Evolutionary conservation across 2,329 filamentous ascomycete genomes (phyloP).

Genomic region (Orbilia blumenaviensis): DNA sequence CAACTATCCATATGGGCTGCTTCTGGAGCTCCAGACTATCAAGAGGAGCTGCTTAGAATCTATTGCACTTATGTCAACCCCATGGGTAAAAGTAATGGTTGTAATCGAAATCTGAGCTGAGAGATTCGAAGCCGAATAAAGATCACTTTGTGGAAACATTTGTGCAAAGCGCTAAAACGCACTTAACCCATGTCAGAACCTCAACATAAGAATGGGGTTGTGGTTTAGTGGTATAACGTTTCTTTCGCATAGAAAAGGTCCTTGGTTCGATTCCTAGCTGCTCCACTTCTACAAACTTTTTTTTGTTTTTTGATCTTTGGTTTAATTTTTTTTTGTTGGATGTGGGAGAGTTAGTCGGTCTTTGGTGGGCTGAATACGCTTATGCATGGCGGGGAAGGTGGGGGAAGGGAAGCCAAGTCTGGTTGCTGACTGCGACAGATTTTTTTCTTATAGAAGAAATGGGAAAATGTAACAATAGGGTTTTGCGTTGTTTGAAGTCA

Average conservation of each 20-base stretch:
- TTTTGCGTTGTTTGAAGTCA: neutral
- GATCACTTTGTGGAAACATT: too few relatives aligned
- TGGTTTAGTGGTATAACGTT: slow-evolving; percentile 25
- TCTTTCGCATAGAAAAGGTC: slow-evolving; percentile 25
- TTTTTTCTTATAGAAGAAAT: neutral
- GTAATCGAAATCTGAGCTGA: too few relatives aligned
- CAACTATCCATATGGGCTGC: too few relatives aligned
- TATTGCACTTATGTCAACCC: too few relatives aligned
- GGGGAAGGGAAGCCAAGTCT: too few relatives aligned
- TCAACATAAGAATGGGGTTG: neutral
- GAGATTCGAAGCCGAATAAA: too few relatives aligned
- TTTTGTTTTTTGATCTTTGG: neutral
- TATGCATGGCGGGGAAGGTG: neutral
- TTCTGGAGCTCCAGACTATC: too few relatives aligned
- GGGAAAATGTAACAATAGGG: neutral
- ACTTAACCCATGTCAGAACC: neutral
- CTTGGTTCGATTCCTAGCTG: slow-evolving; percentile 21
- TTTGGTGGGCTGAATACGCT: neutral
- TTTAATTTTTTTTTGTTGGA: neutral
- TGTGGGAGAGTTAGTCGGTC: neutral
- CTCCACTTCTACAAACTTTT: neutral
- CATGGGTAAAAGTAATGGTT: too few relatives aligned
- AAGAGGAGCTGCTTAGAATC: too few relatives aligned
- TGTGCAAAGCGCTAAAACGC: neutral
- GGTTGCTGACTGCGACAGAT: too few relatives aligned